Percentiles rank a stretch among this genome's conserved stretches.
These are phyloP conservation scores for Talaromyces sp. DNA, from an alignment of 2,329 filamentous ascomycete species.

Conservation along the genomic window DNA sequence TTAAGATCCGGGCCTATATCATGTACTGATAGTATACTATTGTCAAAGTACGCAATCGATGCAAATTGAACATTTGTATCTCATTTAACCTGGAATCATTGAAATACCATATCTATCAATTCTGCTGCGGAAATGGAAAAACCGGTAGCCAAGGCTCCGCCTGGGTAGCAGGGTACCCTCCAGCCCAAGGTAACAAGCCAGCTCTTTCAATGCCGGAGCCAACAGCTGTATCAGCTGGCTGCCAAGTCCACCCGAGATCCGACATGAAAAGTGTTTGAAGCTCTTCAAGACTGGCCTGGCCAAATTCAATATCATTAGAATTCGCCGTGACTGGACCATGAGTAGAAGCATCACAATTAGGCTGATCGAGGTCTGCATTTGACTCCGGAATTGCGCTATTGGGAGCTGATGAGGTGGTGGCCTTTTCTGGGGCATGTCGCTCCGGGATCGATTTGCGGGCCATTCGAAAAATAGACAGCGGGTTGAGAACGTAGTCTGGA, in stretches of 20 bases:
- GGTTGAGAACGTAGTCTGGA: slow-evolving; percentile 31
- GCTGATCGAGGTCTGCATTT: slow-evolving; percentile 1
- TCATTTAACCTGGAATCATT: too few species aligned
- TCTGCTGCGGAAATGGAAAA: slow-evolving; percentile 24
- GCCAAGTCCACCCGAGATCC: slow-evolving; percentile 28
- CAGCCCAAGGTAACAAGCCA: slow-evolving; percentile 25
- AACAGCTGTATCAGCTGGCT: slow-evolving; percentile 26
- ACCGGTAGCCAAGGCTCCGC: slow-evolving; percentile 23
- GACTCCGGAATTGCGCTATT: slow-evolving; percentile 16
- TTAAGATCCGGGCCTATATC: too few species aligned
- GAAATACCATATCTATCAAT: too few species aligned
- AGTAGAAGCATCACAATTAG: neutral
- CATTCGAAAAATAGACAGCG: slow-evolving; percentile 30
- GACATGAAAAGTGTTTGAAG: slow-evolving; percentile 27
- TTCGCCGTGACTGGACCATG: neutral
- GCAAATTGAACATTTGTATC: too few species aligned
- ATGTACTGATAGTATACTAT: too few species aligned
- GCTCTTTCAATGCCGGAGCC: slow-evolving; percentile 24
- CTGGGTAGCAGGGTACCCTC: slow-evolving; percentile 19
- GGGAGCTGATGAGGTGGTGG: slow-evolving; percentile 13
- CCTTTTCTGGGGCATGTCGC: slow-evolving; percentile 27
- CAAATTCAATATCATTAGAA: neutral
- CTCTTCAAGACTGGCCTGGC: slow-evolving; percentile 21
- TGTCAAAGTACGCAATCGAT: too few species aligned
- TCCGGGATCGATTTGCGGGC: slow-evolving; percentile 29